These are phyloP conservation scores for Primulina eburnea DNA, from an alignment of 257 asterid genomes.

Conservation along the genomic window DNA sequence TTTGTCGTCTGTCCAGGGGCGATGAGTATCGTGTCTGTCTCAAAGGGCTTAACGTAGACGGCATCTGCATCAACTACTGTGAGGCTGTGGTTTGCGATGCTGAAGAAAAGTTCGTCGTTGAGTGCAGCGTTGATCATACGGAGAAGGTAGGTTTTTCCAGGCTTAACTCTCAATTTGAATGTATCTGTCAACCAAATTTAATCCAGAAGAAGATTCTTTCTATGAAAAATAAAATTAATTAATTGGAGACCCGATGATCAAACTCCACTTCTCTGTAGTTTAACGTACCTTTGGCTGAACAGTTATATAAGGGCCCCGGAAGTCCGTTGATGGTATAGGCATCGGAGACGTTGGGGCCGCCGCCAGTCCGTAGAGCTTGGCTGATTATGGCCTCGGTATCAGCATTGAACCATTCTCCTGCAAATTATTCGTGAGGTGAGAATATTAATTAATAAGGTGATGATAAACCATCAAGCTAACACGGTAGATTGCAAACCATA, in stretches of 20 bases:
- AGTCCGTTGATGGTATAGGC: constrained; percentile 64
- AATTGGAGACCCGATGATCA: too few species aligned
- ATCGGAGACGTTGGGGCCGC: constrained; percentile 64
- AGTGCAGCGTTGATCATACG: constrained; percentile 46
- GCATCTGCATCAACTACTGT: constrained; percentile 45
- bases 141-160: constrained; percentile 37
- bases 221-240: too few species aligned
- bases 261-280: too few species aligned
- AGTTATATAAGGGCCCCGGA: constrained; percentile 56
- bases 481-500: too few species aligned
- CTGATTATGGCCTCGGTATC: constrained; percentile 62
- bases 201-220: too few species aligned
- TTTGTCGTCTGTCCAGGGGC: constrained; percentile 49
- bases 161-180: constrained; percentile 35
- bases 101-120: constrained; percentile 48
- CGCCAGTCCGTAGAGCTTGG: constrained; percentile 57
- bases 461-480: too few species aligned
- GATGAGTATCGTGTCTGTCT: constrained; percentile 29
- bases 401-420: constrained; percentile 66
- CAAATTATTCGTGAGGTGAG: neutral
- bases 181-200: constrained; percentile 23
- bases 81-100: constrained; percentile 47
- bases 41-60: constrained; percentile 41
- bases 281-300: constrained; percentile 49
- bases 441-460: too few species aligned